Conservation (phyloP, 2,329 filamentous ascomycete species). For the Parastagonospora avenae region DNA sequence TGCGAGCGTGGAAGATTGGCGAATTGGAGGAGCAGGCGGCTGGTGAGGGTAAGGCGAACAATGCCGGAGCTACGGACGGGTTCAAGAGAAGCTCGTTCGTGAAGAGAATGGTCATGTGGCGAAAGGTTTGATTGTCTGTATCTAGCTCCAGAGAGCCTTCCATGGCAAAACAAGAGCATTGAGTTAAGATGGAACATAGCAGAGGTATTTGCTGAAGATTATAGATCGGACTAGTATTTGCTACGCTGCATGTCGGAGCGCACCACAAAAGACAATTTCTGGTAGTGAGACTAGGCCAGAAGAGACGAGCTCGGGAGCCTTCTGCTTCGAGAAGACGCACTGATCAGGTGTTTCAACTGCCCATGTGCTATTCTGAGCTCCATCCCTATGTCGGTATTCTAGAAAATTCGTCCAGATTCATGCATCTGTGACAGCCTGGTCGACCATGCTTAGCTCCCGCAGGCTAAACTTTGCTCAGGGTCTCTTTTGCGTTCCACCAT, state of each 20-base stretch:
- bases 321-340: too few relatives aligned
- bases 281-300: too few relatives aligned
- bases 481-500: constrained; percentile 10
- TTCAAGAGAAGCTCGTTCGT: constrained; percentile 32
- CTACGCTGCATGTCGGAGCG: too few relatives aligned
- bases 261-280: too few relatives aligned
- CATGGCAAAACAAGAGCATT: too few relatives aligned
- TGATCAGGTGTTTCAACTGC: too few relatives aligned
- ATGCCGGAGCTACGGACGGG: constrained; percentile 2
- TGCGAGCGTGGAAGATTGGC: constrained; percentile 66
- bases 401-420: neutral
- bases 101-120: constrained; percentile 38
- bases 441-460: constrained; percentile 19
- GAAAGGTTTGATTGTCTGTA: constrained; percentile 27
- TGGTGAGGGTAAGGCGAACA: constrained; percentile 29
- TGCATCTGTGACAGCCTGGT: neutral
- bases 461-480: constrained; percentile 15
- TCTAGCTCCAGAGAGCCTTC: too few relatives aligned
- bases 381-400: neutral
- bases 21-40: constrained; percentile 53
- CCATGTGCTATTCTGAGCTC: neutral
- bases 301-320: too few relatives aligned
- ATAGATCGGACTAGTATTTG: too few relatives aligned
- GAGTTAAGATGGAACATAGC: neutral
- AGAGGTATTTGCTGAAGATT: neutral